Evolutionary conservation across 23 red algal species (phyloP).

Genomic region (Gracilaria gracilis): DNA sequence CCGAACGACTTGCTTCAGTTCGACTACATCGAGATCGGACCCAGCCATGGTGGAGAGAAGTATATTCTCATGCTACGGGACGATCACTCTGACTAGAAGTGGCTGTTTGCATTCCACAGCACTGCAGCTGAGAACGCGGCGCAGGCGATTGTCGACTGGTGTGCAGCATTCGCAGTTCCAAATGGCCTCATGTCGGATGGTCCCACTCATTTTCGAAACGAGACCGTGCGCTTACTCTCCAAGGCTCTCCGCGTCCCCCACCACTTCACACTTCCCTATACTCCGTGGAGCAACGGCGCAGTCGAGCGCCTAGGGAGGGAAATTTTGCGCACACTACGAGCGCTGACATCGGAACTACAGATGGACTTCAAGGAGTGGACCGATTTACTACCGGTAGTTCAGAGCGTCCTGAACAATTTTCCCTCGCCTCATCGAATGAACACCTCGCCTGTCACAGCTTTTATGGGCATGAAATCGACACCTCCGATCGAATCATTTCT

Average conservation of each 20-base stretch:
- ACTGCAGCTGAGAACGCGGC: neutral
- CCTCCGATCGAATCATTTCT: too few relatives aligned
- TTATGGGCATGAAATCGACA: too few relatives aligned
- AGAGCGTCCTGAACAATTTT: neutral
- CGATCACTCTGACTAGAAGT: neutral
- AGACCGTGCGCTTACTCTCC: neutral
- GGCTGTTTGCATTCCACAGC: neutral
- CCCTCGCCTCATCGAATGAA: conserved; percentile 9
- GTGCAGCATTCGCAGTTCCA: neutral
- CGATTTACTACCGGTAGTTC: neutral
- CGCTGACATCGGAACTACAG: neutral
- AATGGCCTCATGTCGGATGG: neutral
- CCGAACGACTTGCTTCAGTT: neutral
- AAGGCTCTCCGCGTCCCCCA: neutral
- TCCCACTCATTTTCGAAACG: neutral
- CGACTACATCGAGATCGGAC: neutral
- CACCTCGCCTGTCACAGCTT: too few relatives aligned
- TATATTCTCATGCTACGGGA: neutral
- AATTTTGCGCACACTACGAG: neutral
- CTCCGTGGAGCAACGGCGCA: neutral
- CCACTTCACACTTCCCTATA: neutral
- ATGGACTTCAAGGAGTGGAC: conserved; percentile 3
- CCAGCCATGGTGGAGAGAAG: neutral
- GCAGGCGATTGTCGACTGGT: neutral
- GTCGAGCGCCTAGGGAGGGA: neutral